phyloP scores from a whole-genome alignment of 305 asterid genomes.

The Rubia tinctorum region DNA sequence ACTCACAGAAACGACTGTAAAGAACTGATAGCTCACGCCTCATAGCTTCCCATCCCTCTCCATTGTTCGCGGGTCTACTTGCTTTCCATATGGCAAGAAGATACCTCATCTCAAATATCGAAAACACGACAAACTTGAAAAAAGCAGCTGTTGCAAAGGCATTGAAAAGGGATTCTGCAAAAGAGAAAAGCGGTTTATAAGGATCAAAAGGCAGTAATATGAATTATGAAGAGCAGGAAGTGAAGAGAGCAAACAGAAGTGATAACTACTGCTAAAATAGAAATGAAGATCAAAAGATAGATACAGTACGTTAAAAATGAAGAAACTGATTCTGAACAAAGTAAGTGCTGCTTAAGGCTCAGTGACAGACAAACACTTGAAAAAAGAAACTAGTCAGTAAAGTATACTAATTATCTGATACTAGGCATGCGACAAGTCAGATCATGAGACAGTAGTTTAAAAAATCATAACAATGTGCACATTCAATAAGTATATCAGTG shows the following conservation, averaged over 20 bases:
- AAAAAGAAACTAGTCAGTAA: background rate
- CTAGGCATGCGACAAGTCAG: background rate
- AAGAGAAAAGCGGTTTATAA: slow-evolving; percentile 8
- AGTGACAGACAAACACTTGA: background rate
- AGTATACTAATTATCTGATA: background rate
- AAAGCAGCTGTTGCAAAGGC: slow-evolving; percentile 99
- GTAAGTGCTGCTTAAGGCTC: background rate
- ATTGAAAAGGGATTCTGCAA: slow-evolving; percentile 90
- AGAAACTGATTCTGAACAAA: background rate
- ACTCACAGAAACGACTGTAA: slow-evolving; percentile 97
- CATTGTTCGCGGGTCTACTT: slow-evolving; percentile 58
- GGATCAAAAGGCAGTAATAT: background rate
- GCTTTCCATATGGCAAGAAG: slow-evolving; percentile 99
- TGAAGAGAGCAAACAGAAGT: background rate
- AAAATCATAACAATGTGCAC: background rate
- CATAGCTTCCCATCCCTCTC: slow-evolving; percentile 96
- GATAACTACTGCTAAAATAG: background rate
- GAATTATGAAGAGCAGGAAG: background rate
- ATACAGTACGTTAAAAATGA: background rate
- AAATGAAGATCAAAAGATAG: background rate
- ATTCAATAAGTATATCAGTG: background rate
- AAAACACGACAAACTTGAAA: slow-evolving; percentile 98
- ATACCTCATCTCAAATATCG: slow-evolving; percentile 98
- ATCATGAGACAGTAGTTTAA: background rate
- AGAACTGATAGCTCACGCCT: slow-evolving; percentile 96